A percentile compares a stretch with the other conserved stretches of the same genome.
Conservation (phyloP, 2,329 filamentous ascomycete species). For the Orbilia javanica region DNA sequence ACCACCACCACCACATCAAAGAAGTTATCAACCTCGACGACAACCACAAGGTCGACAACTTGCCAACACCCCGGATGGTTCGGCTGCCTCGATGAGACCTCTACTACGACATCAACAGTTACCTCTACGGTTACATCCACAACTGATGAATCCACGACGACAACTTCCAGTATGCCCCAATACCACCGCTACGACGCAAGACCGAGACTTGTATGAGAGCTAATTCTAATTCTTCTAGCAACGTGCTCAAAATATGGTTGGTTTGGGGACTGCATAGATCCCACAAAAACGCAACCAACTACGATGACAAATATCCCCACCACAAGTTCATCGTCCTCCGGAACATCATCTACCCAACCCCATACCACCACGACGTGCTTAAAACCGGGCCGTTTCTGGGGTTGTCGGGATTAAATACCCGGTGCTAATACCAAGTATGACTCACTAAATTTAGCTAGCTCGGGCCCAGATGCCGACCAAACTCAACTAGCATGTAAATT, state of each 20-base stretch:
- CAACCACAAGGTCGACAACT: conserved; percentile 62
- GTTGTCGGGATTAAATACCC: conserved; percentile 42
- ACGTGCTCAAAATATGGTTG: conserved; percentile 61
- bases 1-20: conserved; percentile 77
- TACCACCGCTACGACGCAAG: not conserved
- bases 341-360: conserved; percentile 55
- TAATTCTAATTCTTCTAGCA: conserved; percentile 6
- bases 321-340: conserved; percentile 59
- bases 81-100: conserved; percentile 61
- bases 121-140: conserved; percentile 56
- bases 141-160: conserved; percentile 47
- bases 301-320: conserved; percentile 62
- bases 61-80: conserved; percentile 61
- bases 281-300: conserved; percentile 43
- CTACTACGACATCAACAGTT: conserved; percentile 54
- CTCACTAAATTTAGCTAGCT: not conserved
- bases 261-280: conserved; percentile 62
- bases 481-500: not conserved
- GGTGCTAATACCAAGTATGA: not conserved
- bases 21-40: conserved; percentile 68
- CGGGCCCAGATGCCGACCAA: not conserved
- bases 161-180: conserved; percentile 34
- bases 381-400: conserved; percentile 56
- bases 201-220: not conserved
- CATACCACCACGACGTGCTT: conserved; percentile 31